Evolutionary conservation across 176 grass and related monocot genomes (phyloP), one percentile per base, ranked within the genome.

Genomic region (Zoysia japonica): DNA sequence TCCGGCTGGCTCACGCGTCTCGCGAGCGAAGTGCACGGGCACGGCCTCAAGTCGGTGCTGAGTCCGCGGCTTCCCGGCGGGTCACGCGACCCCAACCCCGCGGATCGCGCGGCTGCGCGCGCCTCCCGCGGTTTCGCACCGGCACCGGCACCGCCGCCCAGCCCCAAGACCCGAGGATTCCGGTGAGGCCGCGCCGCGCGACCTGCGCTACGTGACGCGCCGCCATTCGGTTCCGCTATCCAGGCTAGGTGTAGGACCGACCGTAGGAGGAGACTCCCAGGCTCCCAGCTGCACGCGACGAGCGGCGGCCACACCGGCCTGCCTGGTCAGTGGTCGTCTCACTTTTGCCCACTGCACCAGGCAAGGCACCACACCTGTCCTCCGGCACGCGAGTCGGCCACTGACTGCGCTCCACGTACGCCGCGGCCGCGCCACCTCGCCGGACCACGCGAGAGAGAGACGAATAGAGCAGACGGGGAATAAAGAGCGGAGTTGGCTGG

Each of bases 151-250:
- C 28, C 28, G 62, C 75, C 44, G 63, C 75, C 20, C 77, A 61
- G 36, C 56, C 16, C 16, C 20, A 35, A 72, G 12, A 15, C 77
- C 61, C 78, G 64, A 54, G 71, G 71, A 54, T 69, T 59, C 40
- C 47, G 71, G 41, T 0, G 17, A 2, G 43, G 42, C 2, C n/a
- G 47, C 45, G 46, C 36, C 3, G 57, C 67, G 61, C 70, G 5
- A 20, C 38, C 35, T 12, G 15, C 36, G 77, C 56, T 5, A 3
- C 40, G 54, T 20, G 41, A 37, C 57, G 43, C 10, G 50, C 11
- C 39, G 4, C 53, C 4, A 15, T 87, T 77, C 82, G 71, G 65
- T 71, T 57, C 77, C 28, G 57, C 47, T 70, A 9, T 10, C 46
- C 9, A 9, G 40, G 12, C 5, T 37, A 40, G 82, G 20, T 19